These are phyloP conservation scores for Globisporangium emineosum DNA, from an alignment of 352 stramenopile genomes.

Conservation along the genomic window DNA sequence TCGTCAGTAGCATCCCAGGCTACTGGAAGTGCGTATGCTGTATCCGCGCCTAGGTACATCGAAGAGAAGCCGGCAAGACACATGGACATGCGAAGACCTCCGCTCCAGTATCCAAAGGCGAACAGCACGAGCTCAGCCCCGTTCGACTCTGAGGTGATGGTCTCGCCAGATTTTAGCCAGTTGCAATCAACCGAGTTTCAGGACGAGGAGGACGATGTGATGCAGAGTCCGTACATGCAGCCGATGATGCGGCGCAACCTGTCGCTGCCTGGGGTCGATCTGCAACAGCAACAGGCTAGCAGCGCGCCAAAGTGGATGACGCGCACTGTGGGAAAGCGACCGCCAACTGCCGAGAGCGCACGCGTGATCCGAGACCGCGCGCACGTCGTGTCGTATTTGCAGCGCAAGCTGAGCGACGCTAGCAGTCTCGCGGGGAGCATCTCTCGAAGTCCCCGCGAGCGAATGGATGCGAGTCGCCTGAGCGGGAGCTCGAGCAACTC, in stretches of 20 bases:
- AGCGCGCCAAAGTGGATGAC: slow-evolving; percentile 14
- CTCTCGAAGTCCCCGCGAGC: slow-evolving; percentile 47
- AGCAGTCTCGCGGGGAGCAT: slow-evolving; percentile 70
- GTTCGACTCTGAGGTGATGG: slow-evolving; percentile 12
- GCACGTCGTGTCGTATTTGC: slow-evolving; percentile 85
- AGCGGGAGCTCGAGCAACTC: slow-evolving; percentile 77
- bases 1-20: background rate
- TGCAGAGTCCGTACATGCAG: slow-evolving; percentile 16
- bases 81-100: slow-evolving; percentile 12
- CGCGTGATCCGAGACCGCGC: slow-evolving; percentile 77
- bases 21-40: background rate
- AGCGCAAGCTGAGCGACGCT: slow-evolving; percentile 79
- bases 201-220: slow-evolving; percentile 17
- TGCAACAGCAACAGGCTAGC: slow-evolving; percentile 16
- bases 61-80: slow-evolving; percentile 1
- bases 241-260: slow-evolving; percentile 37
- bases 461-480: slow-evolving; percentile 31
- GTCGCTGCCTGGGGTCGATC: slow-evolving; percentile 29
- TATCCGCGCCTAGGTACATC: background rate
- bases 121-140: slow-evolving; percentile 16
- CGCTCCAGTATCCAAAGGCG: slow-evolving; percentile 7
- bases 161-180: slow-evolving; percentile 23
- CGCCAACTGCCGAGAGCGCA: slow-evolving; percentile 38
- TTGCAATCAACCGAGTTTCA: slow-evolving; percentile 15
- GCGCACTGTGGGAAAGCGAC: slow-evolving; percentile 14